These are phyloP conservation scores for Komagataella kurtzmanii DNA, from an alignment of 805 yeast genomes.

Conservation along the genomic window DNA sequence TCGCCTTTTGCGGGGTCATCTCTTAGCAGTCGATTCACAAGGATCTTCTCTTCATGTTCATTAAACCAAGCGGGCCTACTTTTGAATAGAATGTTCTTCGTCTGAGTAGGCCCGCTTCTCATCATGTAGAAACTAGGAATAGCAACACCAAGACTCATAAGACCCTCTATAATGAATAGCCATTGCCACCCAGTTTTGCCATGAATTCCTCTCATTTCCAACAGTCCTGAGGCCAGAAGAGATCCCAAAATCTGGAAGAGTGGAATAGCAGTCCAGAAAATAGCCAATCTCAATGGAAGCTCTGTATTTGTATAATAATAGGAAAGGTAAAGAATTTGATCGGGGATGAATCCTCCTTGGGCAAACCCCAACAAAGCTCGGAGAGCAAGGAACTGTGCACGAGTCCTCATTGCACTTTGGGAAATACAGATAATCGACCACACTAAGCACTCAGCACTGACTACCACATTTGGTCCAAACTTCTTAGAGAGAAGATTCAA, in stretches of 20 bases:
- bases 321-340: conserved; percentile 23
- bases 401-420: conserved; percentile 19
- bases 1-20: conserved; percentile 37
- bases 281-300: conserved; percentile 21
- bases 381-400: conserved; percentile 11
- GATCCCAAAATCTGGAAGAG: conserved; percentile 34
- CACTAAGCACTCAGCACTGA: conserved; percentile 25
- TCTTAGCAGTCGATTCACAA: conserved; percentile 24
- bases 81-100: conserved; percentile 33
- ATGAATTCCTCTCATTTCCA: conserved; percentile 19
- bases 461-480: conserved; percentile 44
- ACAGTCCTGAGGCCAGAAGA: conserved; percentile 22
- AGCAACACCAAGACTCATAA: conserved; percentile 22
- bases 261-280: conserved; percentile 24
- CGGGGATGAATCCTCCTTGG: conserved; percentile 31
- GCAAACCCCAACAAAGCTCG: conserved; percentile 25
- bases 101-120: conserved; percentile 40
- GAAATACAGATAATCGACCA: conserved; percentile 26
- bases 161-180: conserved; percentile 36
- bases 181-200: conserved; percentile 37
- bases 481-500: conserved; percentile 17
- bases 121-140: conserved; percentile 16
- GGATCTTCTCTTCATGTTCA: conserved; percentile 23
- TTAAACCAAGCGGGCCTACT: conserved; percentile 26
- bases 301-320: conserved; percentile 25